Evolutionary conservation across 805 yeast species (phyloP), one percentile per base, ranked within the genome.

Genomic region (Tetrapisispora fleetii): DNA sequence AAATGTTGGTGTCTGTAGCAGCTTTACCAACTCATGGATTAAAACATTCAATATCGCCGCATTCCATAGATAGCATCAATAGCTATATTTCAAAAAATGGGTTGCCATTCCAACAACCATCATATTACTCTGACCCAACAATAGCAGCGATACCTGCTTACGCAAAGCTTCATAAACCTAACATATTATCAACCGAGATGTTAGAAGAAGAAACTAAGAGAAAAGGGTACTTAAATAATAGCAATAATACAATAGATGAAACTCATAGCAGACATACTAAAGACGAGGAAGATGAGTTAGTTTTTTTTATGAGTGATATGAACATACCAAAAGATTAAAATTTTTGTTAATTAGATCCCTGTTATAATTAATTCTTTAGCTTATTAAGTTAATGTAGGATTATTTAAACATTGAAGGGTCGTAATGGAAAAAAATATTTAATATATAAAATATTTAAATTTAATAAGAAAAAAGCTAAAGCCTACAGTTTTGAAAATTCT

Each of bases 301-400:
- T 81, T 43, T 81, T 81, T 62, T 76, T 85, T 21, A 81, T 81
- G 88, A 82, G 87, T 59, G 88, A 82, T 57, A 81, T 82, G 86
- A 78, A 76, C 57, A 58, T 75, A 16, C 64, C 71, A 9, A 56
- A 60, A 40, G 27, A 28, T 40, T 40, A 40, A 35, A 22, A 17
- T 18, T 22, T 32, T 32, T 32, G 35, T 14, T 13, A 6, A 11
- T 14, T 13, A 32, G n/a, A 14, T 32, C n/a, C 35, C 35, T 32
- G 35, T 14, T 32, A 13, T 32, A 32, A 14, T 32, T 14, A 16
- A 14, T 17, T 30, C 28, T 41, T 37, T 41, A 41, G 37, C 18
- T 14, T 30, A 19, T 41, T 41, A 36, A 35, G 30, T 30, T 41
- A 30, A 27, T 40, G 9, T 16, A 14, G 17, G 8, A 27, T 16